Conservation (phyloP, 2,329 filamentous ascomycete species). For the Neurospora sp. region DNA sequence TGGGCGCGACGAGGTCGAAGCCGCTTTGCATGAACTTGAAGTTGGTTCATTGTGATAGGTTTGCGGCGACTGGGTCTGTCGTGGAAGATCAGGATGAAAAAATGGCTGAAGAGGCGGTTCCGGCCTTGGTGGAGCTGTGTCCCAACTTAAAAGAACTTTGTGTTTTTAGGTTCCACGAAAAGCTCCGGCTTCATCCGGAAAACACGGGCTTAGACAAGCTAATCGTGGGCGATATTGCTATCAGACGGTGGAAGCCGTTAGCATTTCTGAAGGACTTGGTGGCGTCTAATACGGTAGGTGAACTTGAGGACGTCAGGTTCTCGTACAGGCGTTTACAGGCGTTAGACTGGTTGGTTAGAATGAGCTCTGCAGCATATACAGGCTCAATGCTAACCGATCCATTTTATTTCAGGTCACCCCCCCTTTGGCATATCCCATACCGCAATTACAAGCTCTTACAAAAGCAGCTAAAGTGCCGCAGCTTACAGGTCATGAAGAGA, state of each 20-base stretch:
- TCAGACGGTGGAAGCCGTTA: background rate
- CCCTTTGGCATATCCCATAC: too few relatives aligned
- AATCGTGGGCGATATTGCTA: background rate
- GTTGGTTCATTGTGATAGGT: background rate
- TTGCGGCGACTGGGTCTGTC: too few relatives aligned
- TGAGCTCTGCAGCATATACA: background rate
- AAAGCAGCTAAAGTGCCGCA: background rate
- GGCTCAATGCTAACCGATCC: background rate
- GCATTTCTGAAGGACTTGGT: background rate
- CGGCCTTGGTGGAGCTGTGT: background rate
- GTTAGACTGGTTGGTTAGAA: background rate
- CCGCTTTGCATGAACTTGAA: background rate
- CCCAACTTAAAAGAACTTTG: background rate
- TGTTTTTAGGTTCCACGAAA: background rate
- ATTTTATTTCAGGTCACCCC: background rate
- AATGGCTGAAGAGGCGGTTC: background rate
- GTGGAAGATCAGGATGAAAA: too few relatives aligned
- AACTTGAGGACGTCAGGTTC: background rate
- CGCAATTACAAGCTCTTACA: background rate
- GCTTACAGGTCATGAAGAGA: background rate
- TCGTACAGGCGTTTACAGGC: background rate
- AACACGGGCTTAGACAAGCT: background rate
- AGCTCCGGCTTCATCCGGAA: background rate
- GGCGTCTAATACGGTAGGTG: background rate
- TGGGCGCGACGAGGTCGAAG: background rate